phyloP scores from a whole-genome alignment of 352 stramenopile species.

The Pythium utonaiense region DNA sequence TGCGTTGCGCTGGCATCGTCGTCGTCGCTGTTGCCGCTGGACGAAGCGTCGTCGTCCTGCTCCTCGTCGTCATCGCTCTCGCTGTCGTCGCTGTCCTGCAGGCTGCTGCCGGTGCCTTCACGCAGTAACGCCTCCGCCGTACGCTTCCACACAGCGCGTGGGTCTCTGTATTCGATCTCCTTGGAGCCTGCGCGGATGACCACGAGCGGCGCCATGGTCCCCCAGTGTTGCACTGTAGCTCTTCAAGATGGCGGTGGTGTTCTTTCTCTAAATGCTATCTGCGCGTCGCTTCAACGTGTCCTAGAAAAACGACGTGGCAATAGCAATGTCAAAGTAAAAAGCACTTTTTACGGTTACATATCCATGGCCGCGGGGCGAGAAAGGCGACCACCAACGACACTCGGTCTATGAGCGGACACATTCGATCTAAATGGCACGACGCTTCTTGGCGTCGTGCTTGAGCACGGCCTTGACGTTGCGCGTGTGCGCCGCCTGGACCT shows the following conservation, averaged over 20 bases:
- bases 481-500: constrained; percentile 78
- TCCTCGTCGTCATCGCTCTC: constrained; percentile 14
- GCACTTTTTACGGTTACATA: not conserved
- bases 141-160: constrained; percentile 36
- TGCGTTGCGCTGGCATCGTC: constrained; percentile 21
- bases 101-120: not conserved
- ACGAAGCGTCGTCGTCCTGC: constrained; percentile 20
- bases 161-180: constrained; percentile 66
- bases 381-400: not conserved
- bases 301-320: constrained; percentile 11
- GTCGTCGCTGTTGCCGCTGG: constrained; percentile 12
- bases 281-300: constrained; percentile 6
- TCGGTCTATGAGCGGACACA: not conserved
- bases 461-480: constrained; percentile 74
- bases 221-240: not conserved
- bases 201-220: constrained; percentile 60
- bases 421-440: constrained; percentile 31
- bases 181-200: constrained; percentile 64
- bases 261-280: constrained; percentile 8
- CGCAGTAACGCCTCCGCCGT: constrained; percentile 20
- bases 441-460: constrained; percentile 85
- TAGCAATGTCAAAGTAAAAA: constrained; percentile 20
- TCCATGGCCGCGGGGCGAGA: not conserved
- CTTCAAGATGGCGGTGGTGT: constrained; percentile 11
- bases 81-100: constrained; percentile 23